Conservation (phyloP, 73 alveolate genomes). For the Tetrahymena elliotti region DNA sequence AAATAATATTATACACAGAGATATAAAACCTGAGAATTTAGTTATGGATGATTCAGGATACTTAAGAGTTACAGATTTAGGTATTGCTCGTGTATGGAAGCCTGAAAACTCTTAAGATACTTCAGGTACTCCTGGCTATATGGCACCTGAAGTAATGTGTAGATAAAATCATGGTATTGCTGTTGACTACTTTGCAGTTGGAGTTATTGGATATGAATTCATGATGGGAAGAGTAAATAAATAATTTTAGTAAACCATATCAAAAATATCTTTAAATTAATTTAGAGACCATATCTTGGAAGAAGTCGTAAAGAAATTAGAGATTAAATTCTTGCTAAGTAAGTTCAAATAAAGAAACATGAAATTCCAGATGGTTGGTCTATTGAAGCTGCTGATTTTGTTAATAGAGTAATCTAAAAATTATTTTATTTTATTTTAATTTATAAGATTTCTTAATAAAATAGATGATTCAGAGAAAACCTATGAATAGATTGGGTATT, state of each 20-base stretch:
- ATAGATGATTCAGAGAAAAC: constrained; percentile 73
- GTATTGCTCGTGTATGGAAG: constrained; percentile 78
- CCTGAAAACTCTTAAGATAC: constrained; percentile 89
- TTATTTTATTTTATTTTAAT: background rate
- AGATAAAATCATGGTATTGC: constrained; percentile 79
- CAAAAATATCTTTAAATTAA: background rate
- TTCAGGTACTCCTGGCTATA: constrained; percentile 96
- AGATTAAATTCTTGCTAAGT: constrained; percentile 71
- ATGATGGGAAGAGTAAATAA: constrained; percentile 78
- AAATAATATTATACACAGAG: constrained; percentile 90
- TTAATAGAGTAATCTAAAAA: constrained; percentile 52
- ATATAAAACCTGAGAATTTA: constrained; percentile 93
- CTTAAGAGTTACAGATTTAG: constrained; percentile 85
- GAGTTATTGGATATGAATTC: constrained; percentile 88
- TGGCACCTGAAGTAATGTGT: constrained; percentile 76
- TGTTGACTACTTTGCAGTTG: constrained; percentile 91
- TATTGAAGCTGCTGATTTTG: constrained; percentile 85
- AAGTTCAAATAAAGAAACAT: constrained; percentile 61
- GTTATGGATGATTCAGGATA: constrained; percentile 83
- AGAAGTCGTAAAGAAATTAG: constrained; percentile 66
- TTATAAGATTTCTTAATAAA: too few species aligned
- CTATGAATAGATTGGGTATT: constrained; percentile 79
- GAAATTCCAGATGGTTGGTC: constrained; percentile 89
- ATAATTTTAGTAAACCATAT: background rate
- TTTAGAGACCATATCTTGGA: constrained; percentile 77